Evolutionary conservation across 2,329 filamentous ascomycete species (phyloP).

Genomic region (Diaporthe australafricana): DNA sequence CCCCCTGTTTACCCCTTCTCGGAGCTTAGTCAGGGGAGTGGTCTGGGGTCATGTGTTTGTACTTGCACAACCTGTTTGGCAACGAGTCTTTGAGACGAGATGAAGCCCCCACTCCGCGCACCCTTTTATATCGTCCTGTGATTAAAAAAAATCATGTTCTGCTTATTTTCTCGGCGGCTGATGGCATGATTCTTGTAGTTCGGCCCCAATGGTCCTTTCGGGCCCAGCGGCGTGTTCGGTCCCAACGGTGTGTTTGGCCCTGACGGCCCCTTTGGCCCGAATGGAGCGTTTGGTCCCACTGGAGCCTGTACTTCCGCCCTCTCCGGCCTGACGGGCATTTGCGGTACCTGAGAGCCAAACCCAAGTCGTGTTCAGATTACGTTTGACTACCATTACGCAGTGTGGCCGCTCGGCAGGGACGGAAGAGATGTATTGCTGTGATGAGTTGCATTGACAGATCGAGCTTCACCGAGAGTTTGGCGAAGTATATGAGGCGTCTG

Average conservation of each 20-base stretch:
- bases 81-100: neutral
- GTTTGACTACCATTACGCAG: too few species aligned
- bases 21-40: too few species aligned
- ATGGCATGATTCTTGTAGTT: neutral
- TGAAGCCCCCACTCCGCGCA: too few species aligned
- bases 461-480: neutral
- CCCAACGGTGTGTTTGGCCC: neutral
- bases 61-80: neutral
- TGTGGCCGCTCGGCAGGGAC: neutral
- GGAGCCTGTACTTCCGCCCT: neutral
- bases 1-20: too few species aligned
- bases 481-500: too few species aligned
- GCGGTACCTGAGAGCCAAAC: neutral
- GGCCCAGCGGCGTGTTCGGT: neutral
- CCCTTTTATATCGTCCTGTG: too few species aligned
- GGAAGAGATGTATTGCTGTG: neutral
- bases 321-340: neutral
- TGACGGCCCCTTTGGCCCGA: neutral
- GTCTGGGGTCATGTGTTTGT: neutral
- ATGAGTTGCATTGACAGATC: neutral
- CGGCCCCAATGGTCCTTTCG: neutral
- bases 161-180: neutral
- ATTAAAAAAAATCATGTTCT: neutral
- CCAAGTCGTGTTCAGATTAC: neutral
- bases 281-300: neutral